Evolutionary conservation across 768 basidiomycete genomes (phyloP).

Genomic region (Melanogaster broomeanus): DNA sequence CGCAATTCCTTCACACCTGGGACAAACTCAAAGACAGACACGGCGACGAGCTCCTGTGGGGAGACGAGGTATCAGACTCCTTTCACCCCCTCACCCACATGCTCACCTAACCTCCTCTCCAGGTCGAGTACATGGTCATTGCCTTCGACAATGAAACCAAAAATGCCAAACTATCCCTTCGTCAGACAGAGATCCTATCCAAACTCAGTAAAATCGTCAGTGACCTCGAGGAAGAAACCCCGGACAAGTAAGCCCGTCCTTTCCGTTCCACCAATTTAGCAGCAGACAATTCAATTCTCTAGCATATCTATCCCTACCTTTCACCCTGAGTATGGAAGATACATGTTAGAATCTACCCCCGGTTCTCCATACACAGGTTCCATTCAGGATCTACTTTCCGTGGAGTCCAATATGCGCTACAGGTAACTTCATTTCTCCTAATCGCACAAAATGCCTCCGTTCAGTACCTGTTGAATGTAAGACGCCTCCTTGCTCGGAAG

Average conservation of each 20-base stretch:
- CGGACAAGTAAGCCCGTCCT: constrained; percentile 52
- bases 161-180: constrained; percentile 87
- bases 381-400: constrained; percentile 81
- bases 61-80: constrained; percentile 78
- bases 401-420: constrained; percentile 95
- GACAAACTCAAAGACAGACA: constrained; percentile 86
- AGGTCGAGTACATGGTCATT: constrained; percentile 98
- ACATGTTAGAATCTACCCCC: constrained; percentile 98
- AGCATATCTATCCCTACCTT: constrained; percentile 84
- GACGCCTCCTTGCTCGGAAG: constrained; percentile 81
- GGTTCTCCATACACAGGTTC: constrained; percentile 92
- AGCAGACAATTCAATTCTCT: constrained; percentile 4
- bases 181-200: constrained; percentile 90
- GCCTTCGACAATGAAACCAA: constrained; percentile 76
- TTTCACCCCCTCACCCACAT: constrained; percentile 2
- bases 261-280: neutral
- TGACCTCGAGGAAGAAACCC: constrained; percentile 53
- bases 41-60: constrained; percentile 95
- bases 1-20: constrained; percentile 94
- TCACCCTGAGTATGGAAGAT: constrained; percentile 97
- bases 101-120: constrained; percentile 15
- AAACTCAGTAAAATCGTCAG: constrained; percentile 71
- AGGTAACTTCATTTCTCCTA: constrained; percentile 47
- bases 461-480: constrained; percentile 30
- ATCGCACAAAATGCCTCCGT: neutral